phyloP scores from a whole-genome alignment of 2,329 filamentous ascomycete species.

The Didymosphaeria variabile region DNA sequence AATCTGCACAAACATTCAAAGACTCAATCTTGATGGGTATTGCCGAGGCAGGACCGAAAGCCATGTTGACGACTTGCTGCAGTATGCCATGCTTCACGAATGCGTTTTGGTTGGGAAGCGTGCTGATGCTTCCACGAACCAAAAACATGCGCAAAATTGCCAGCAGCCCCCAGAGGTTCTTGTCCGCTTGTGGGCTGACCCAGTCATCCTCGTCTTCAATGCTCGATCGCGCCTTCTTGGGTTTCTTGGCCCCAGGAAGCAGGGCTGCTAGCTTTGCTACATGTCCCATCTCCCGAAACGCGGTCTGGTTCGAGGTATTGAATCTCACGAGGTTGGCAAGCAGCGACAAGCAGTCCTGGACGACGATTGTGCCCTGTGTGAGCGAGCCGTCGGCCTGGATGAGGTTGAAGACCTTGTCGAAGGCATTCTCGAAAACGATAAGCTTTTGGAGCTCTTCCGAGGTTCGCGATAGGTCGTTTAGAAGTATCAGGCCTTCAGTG shows the following conservation, averaged over 20 bases:
- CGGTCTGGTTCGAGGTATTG: conserved; percentile 90
- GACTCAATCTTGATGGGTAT: conserved; percentile 86
- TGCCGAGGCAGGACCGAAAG: conserved; percentile 78
- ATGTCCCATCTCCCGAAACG: conserved; percentile 90
- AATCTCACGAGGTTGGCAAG: conserved; percentile 87
- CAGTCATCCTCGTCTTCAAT: conserved; percentile 72
- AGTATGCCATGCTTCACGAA: conserved; percentile 87
- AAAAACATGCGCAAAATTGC: conserved; percentile 89
- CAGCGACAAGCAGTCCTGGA: conserved; percentile 92
- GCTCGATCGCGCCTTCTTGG: conserved; percentile 62
- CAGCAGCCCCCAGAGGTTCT: conserved; percentile 90
- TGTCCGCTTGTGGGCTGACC: conserved; percentile 80
- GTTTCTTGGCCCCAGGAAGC: conserved; percentile 67
- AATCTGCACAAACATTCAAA: conserved; percentile 83
- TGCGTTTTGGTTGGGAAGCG: conserved; percentile 81
- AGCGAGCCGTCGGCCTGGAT: conserved; percentile 84
- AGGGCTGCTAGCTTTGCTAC: conserved; percentile 76
- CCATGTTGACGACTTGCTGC: conserved; percentile 80
- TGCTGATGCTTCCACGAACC: conserved; percentile 79
- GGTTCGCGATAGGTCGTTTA: conserved; percentile 86
- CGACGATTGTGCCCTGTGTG: conserved; percentile 80
- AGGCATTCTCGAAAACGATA: conserved; percentile 94
- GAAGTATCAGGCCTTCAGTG: conserved; percentile 82
- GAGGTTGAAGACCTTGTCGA: conserved; percentile 84
- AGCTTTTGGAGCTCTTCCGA: conserved; percentile 93